A percentile compares a stretch with the other conserved stretches of the same genome.
Conservation (phyloP, 2,329 filamentous ascomycete species). For the Chaetomium strumarium region DNA sequence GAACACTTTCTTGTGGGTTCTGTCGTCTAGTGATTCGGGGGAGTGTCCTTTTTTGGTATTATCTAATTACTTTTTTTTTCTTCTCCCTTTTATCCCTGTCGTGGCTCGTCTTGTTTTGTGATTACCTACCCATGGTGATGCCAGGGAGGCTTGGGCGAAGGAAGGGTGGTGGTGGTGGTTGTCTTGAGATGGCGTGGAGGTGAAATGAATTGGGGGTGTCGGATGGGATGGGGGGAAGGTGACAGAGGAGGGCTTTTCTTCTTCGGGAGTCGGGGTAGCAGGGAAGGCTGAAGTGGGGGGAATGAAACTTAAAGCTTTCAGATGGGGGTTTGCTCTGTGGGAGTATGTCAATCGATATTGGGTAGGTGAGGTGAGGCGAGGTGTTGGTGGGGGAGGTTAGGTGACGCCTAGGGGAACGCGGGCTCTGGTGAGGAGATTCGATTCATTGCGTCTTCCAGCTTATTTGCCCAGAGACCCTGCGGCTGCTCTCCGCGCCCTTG, state of each 20-base stretch:
- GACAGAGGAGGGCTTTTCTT: not conserved
- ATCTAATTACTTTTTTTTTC: constrained; percentile 5
- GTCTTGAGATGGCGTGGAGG: not conserved
- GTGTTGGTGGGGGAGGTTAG: too few species aligned
- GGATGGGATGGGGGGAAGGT: not conserved
- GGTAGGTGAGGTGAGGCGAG: too few species aligned
- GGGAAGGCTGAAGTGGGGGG: not conserved
- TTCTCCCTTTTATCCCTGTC: not conserved
- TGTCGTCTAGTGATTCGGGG: not conserved
- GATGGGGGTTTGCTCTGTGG: not conserved
- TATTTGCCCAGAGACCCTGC: too few species aligned
- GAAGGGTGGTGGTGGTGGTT: not conserved
- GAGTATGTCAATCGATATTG: too few species aligned
- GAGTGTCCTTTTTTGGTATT: constrained; percentile 6
- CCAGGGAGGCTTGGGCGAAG: too few species aligned
- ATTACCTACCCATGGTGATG: too few species aligned
- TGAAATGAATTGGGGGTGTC: not conserved
- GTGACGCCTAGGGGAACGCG: constrained; percentile 1
- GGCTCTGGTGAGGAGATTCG: not conserved
- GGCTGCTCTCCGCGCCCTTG: not conserved
- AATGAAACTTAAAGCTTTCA: constrained; percentile 5
- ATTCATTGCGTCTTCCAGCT: too few species aligned
- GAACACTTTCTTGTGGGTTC: not conserved
- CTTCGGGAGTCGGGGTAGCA: too few species aligned
- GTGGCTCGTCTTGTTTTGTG: not conserved